A percentile compares a stretch with the other conserved stretches of the same genome.
Evolutionary conservation across 208 protist species (phyloP).

Genomic region (Acanthamoeba sp.): DNA sequence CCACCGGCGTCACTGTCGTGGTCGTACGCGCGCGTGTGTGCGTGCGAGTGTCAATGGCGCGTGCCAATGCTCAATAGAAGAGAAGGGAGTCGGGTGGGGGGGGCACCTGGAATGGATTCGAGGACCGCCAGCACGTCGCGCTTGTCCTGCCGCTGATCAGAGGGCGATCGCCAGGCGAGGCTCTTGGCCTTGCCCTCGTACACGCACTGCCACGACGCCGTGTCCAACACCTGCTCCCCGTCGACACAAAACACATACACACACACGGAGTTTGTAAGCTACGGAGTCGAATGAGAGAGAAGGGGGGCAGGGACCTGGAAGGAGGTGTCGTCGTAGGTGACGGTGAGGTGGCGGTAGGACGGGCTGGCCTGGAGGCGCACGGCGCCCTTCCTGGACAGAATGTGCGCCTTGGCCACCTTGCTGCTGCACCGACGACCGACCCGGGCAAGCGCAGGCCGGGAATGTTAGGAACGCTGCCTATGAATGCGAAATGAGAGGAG

Average conservation of each 20-base stretch:
- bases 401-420: conserved; percentile 31
- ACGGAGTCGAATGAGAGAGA: neutral
- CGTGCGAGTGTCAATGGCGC: neutral
- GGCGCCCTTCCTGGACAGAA: neutral
- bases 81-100: neutral
- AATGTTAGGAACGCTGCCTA: too few relatives aligned
- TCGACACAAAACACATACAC: neutral
- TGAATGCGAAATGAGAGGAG: too few relatives aligned
- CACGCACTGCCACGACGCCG: neutral
- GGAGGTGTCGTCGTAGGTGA: conserved; percentile 29
- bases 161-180: conserved; percentile 18
- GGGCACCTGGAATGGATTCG: neutral
- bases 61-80: too few relatives aligned
- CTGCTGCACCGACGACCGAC: neutral
- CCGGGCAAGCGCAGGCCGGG: too few relatives aligned
- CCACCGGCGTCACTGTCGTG: neutral
- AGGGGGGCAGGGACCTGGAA: neutral
- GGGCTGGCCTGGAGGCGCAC: neutral
- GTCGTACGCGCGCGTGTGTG: neutral
- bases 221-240: neutral
- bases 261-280: too few relatives aligned
- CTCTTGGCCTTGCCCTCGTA: conserved; percentile 29
- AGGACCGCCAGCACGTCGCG: neutral
- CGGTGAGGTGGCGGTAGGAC: conserved; percentile 25
- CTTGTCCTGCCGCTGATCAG: neutral